These are phyloP conservation scores for Imleria badia DNA, from an alignment of 768 basidiomycete species.

Conservation along the genomic window DNA sequence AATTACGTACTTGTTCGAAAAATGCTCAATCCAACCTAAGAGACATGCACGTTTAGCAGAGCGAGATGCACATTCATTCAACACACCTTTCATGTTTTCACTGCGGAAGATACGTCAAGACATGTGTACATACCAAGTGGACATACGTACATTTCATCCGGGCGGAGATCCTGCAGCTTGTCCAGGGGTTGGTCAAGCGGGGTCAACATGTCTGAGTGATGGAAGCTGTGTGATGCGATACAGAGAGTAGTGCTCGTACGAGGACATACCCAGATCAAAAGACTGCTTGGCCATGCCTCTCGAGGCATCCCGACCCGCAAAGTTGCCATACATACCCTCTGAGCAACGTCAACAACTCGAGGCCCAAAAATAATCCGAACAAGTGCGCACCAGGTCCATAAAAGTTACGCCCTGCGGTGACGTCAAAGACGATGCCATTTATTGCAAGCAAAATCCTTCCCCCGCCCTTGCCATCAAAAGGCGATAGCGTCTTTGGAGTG, in stretches of 20 bases:
- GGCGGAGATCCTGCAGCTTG: conserved; percentile 72
- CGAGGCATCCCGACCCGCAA: conserved; percentile 95
- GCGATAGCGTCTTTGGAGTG: conserved; percentile 72
- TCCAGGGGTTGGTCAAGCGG: conserved; percentile 85
- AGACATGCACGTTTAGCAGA: background rate
- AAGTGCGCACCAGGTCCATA: conserved; percentile 84
- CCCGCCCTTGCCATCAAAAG: conserved; percentile 62
- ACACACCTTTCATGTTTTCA: conserved; percentile 85
- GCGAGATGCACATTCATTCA: background rate
- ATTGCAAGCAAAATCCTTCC: conserved; percentile 86
- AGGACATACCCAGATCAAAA: conserved; percentile 75
- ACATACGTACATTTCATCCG: conserved; percentile 75
- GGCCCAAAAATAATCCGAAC: background rate
- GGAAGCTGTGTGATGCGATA: background rate
- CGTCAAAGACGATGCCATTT: conserved; percentile 88
- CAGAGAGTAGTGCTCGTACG: background rate
- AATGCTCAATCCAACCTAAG: conserved; percentile 91
- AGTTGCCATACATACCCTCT: conserved; percentile 98
- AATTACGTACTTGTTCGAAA: conserved; percentile 87
- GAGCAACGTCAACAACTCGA: conserved; percentile 2
- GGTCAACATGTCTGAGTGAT: conserved; percentile 78
- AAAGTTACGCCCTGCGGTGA: conserved; percentile 84
- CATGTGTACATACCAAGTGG: background rate
- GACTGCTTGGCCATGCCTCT: conserved; percentile 98
- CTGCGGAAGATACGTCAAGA: conserved; percentile 38